Conservation (phyloP, 179 eudicot species). For the Beta corolliflora region DNA sequence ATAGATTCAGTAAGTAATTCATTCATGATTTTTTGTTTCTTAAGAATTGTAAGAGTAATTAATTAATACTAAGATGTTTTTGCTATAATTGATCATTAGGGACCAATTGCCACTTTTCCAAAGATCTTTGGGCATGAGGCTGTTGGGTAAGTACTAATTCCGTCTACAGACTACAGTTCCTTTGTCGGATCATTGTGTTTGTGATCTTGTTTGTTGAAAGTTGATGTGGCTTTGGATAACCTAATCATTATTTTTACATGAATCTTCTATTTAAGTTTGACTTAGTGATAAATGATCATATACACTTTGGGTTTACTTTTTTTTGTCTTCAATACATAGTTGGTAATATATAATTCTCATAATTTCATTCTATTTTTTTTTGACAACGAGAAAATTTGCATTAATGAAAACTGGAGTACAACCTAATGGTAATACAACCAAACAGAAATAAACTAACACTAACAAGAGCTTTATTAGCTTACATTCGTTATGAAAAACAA, state of each 20-base stretch:
- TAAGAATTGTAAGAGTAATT: background rate
- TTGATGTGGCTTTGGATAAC: background rate
- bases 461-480: too few species aligned
- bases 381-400: too few species aligned
- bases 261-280: background rate
- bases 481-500: too few species aligned
- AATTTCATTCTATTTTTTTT: too few species aligned
- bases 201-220: background rate
- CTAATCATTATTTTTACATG: background rate
- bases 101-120: constrained; percentile 37
- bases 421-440: too few species aligned
- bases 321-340: too few species aligned
- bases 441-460: too few species aligned
- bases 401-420: too few species aligned
- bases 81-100: constrained; percentile 26
- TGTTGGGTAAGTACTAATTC: constrained; percentile 40
- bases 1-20: constrained; percentile 14
- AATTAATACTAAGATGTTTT: too few species aligned
- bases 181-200: background rate
- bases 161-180: background rate
- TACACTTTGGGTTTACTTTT: too few species aligned
- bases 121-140: constrained; percentile 64
- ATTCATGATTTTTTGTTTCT: background rate
- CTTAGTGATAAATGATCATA: too few species aligned
- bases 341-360: too few species aligned